A percentile compares a stretch with the other conserved stretches of the same genome.
Conservation (phyloP, 805 yeast genomes). For the Candida patagonica region DNA sequence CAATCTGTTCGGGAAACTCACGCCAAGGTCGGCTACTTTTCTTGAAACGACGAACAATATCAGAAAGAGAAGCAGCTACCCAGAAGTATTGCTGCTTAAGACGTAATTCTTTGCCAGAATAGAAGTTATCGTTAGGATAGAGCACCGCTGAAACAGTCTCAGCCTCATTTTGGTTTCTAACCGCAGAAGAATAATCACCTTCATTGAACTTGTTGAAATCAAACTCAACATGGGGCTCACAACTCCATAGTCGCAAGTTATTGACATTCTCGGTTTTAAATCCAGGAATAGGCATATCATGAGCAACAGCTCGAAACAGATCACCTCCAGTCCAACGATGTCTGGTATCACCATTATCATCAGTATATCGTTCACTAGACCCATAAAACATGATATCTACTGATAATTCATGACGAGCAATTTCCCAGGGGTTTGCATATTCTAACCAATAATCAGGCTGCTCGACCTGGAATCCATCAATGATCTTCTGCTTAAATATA, state of each 20-base stretch:
- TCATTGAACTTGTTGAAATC: slow-evolving; percentile 85
- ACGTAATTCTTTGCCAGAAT: slow-evolving; percentile 82
- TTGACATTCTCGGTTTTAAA: slow-evolving; percentile 68
- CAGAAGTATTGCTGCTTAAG: slow-evolving; percentile 94
- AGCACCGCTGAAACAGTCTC: slow-evolving; percentile 87
- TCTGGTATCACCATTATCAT: slow-evolving; percentile 44
- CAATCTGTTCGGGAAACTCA: slow-evolving; percentile 76
- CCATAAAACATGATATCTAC: slow-evolving; percentile 90
- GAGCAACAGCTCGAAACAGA: slow-evolving; percentile 79
- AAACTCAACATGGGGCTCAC: slow-evolving; percentile 82
- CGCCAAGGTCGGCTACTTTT: slow-evolving; percentile 69
- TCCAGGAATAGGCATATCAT: slow-evolving; percentile 91
- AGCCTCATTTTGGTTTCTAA: slow-evolving; percentile 75
- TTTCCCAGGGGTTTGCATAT: slow-evolving; percentile 88
- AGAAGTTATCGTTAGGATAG: slow-evolving; percentile 90
- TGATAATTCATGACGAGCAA: slow-evolving; percentile 75
- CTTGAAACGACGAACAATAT: slow-evolving; percentile 81
- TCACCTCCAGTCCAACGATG: slow-evolving; percentile 84
- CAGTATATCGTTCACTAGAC: slow-evolving; percentile 46
- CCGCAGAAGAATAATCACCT: slow-evolving; percentile 84
- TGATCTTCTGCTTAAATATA: slow-evolving; percentile 79
- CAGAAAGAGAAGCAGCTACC: slow-evolving; percentile 91
- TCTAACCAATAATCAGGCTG: slow-evolving; percentile 92
- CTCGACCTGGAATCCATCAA: slow-evolving; percentile 91
- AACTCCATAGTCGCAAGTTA: slow-evolving; percentile 83